Conservation (phyloP, 2,329 filamentous ascomycete genomes). For the Simplicillium sp. region DNA sequence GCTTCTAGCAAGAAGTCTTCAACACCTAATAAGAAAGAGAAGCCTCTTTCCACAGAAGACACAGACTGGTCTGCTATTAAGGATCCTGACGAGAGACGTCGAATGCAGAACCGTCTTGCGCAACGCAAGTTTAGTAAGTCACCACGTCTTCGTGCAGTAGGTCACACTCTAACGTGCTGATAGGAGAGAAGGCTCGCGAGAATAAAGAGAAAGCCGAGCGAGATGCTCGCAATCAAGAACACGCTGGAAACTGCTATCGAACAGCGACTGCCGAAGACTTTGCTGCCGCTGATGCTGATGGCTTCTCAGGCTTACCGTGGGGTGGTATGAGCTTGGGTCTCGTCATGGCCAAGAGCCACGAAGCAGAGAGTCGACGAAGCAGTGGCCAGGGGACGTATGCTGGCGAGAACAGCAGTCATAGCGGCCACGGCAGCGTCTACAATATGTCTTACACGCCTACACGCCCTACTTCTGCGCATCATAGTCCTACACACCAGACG, state of each 20-base stretch:
- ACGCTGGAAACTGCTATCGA: conserved; percentile 55
- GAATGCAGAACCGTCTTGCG: conserved; percentile 68
- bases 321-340: conserved; percentile 55
- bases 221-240: conserved; percentile 51
- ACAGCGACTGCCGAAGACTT: conserved; percentile 46
- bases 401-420: conserved; percentile 22
- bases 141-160: too few relatives aligned
- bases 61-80: conserved; percentile 63
- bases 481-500: too few relatives aligned
- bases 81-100: conserved; percentile 61
- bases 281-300: conserved; percentile 35
- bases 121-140: conserved; percentile 66
- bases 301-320: conserved; percentile 60
- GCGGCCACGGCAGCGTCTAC: conserved; percentile 8
- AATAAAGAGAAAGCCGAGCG: conserved; percentile 57
- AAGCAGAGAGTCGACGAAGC: conserved; percentile 33
- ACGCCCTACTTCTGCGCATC: too few relatives aligned
- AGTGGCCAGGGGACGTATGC: conserved; percentile 26
- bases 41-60: conserved; percentile 15
- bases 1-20: too few relatives aligned
- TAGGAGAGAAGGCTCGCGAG: conserved; percentile 62
- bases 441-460: neutral
- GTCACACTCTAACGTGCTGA: neutral
- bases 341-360: conserved; percentile 40
- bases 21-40: too few relatives aligned